Evolutionary conservation across 495 filamentous ascomycete genomes (phyloP).

Genomic region (Aspergillus coremiiformis): DNA sequence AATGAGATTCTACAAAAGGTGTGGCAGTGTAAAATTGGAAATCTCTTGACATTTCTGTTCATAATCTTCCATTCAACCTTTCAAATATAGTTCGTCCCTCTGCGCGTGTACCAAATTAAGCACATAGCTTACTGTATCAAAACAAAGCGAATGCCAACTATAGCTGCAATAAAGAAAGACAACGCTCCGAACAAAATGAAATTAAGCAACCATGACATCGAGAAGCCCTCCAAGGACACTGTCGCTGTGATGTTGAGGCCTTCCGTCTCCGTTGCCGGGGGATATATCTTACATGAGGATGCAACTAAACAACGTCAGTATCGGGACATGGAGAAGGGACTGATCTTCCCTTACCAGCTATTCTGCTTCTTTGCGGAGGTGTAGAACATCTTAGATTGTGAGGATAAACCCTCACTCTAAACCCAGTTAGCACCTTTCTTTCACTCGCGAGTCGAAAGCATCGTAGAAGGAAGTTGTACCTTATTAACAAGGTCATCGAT

Average conservation of each 20-base stretch:
- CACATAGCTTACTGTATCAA: background rate
- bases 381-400: slow-evolving; percentile 96
- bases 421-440: background rate
- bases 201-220: background rate
- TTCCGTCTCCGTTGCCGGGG: background rate
- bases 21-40: too few species aligned
- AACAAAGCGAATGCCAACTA: slow-evolving; percentile 1
- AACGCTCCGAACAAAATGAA: background rate
- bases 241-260: background rate
- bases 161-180: background rate
- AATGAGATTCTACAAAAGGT: too few species aligned
- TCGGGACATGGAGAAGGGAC: background rate
- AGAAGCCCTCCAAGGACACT: background rate
- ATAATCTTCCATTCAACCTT: background rate
- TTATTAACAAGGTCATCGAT: slow-evolving; percentile 84
- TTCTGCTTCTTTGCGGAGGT: slow-evolving; percentile 34
- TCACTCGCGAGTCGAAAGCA: background rate
- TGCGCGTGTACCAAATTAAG: background rate
- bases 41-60: background rate
- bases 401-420: slow-evolving; percentile 69
- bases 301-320: background rate
- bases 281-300: background rate
- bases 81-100: background rate
- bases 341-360: slow-evolving; percentile 12
- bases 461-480: background rate